Evolutionary conservation across 345 rosid species (phyloP), one percentile per base, ranked within the genome.

Genomic region (Populus ilicifolia): DNA sequence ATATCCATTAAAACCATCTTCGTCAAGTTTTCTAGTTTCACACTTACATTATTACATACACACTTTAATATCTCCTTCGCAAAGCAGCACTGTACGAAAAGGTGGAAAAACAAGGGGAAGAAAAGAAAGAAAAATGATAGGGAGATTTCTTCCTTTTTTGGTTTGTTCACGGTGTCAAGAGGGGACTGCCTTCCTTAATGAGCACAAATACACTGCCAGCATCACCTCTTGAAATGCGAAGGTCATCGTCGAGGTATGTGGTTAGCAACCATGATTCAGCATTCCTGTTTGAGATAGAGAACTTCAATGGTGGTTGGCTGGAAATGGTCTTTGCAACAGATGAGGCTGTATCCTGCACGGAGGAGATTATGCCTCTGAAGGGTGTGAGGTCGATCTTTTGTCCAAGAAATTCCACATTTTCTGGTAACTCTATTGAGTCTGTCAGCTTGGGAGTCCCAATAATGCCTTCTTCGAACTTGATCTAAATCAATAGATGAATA

Each of bases 391-490:
- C 97, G 8, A 93, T 83, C 73, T 84, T 93, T 71, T 93, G 99
- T n/a, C 99, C 99, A 11, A 95, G 76, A 73, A 95, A 86, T 43
- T 93, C 93, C 2, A 93, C 91, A 70, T 84, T 88, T 76, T 93
- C 99, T 0, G 97, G 99, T 38, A 94, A 77, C 36, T 88, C 97
- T 62, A 94, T 82, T 17, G 97, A 94, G 80, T 93, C 97, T 0
- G 95, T 95, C 78, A 93, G 85, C 86, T 87, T 93, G 71, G 99
- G 99, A 64, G 99, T 95, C 38, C 97, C 99, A 38, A 94, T 94
- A 25, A 94, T 41, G 30, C 99, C 98, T 83, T 94, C 97, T 77
- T 91, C 92, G 4, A 95, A 93, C 84, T 89, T 95, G 80, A 95
- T 90, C 99, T 95, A 72, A 23, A 72, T 72, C 79, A 56, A 17